Evolutionary conservation across 306 rosid species (phyloP).

Genomic region (Castanea sativa): DNA sequence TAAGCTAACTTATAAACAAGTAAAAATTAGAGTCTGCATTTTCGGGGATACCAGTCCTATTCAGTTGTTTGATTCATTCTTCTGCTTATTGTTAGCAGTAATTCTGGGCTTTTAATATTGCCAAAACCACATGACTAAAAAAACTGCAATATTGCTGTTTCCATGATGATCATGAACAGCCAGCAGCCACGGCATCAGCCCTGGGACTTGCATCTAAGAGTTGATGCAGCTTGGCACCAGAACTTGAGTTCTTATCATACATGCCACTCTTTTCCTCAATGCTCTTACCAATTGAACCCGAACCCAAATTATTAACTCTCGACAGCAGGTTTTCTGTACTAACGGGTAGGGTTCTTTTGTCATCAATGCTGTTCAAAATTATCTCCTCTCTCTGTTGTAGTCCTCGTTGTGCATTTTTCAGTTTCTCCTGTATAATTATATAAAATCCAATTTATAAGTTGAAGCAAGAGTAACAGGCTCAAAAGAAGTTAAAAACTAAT

Average conservation of each 20-base stretch:
- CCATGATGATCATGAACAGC: constrained; percentile 36
- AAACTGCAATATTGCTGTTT: constrained; percentile 30
- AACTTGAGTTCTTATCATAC: constrained; percentile 60
- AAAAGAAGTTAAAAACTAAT: neutral
- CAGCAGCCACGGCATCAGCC: constrained; percentile 85
- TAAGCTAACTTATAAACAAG: constrained; percentile 22
- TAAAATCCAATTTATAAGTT: constrained; percentile 10
- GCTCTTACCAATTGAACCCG: constrained; percentile 50
- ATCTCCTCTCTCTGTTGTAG: constrained; percentile 42
- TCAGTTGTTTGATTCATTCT: constrained; percentile 36
- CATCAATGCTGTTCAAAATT: constrained; percentile 42
- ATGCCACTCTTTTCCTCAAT: constrained; percentile 52
- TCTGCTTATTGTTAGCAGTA: constrained; percentile 67
- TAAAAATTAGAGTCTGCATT: constrained; percentile 50
- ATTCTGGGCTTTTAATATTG: constrained; percentile 87
- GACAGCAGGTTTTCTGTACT: constrained; percentile 74
- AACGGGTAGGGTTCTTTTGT: constrained; percentile 49
- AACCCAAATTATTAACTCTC: constrained; percentile 51
- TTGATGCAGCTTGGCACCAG: constrained; percentile 84
- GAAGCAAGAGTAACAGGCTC: neutral
- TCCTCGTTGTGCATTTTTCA: constrained; percentile 41
- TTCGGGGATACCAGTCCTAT: constrained; percentile 38
- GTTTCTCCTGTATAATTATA: constrained; percentile 57
- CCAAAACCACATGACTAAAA: constrained; percentile 76
- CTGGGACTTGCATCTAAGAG: constrained; percentile 82